A percentile compares a stretch with the other conserved stretches of the same genome.
Conservation (phyloP, 2,329 filamentous ascomycete species). For the Hymenotorrendiella dingleyae region DNA sequence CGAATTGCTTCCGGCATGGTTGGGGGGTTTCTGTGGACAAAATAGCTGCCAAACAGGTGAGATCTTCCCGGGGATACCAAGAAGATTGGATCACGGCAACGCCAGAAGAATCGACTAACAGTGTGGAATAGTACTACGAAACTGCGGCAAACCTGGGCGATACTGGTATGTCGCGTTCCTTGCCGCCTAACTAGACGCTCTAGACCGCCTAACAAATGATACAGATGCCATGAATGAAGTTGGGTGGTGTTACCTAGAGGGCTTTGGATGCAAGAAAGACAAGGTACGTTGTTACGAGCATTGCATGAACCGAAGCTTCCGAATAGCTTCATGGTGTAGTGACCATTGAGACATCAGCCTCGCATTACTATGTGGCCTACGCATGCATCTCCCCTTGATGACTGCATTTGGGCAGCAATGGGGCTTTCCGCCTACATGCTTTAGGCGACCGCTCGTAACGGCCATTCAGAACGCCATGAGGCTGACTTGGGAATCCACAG, state of each 20-base stretch:
- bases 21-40: slow-evolving; percentile 89
- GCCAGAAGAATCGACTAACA: slow-evolving; percentile 20
- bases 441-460: slow-evolving; percentile 15
- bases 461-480: slow-evolving; percentile 34
- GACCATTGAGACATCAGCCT: slow-evolving; percentile 22
- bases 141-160: slow-evolving; percentile 95
- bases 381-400: slow-evolving; percentile 18
- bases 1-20: slow-evolving; percentile 86
- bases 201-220: slow-evolving; percentile 22
- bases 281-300: slow-evolving; percentile 62
- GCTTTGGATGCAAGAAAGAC: slow-evolving; percentile 97
- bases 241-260: slow-evolving; percentile 91
- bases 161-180: slow-evolving; percentile 47
- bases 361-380: slow-evolving; percentile 26
- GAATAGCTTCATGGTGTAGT: slow-evolving; percentile 22
- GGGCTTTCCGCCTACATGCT: slow-evolving; percentile 21
- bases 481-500: slow-evolving; percentile 45
- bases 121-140: slow-evolving; percentile 76
- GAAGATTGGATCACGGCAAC: slow-evolving; percentile 22
- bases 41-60: slow-evolving; percentile 69
- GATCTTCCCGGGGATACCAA: slow-evolving; percentile 21
- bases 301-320: slow-evolving; percentile 15
- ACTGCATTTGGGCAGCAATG: slow-evolving; percentile 42
- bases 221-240: slow-evolving; percentile 94
- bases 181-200: slow-evolving; percentile 12